Evolutionary conservation across 805 yeast genomes (phyloP).

Genomic region (Sporopachydermia quercuum): DNA sequence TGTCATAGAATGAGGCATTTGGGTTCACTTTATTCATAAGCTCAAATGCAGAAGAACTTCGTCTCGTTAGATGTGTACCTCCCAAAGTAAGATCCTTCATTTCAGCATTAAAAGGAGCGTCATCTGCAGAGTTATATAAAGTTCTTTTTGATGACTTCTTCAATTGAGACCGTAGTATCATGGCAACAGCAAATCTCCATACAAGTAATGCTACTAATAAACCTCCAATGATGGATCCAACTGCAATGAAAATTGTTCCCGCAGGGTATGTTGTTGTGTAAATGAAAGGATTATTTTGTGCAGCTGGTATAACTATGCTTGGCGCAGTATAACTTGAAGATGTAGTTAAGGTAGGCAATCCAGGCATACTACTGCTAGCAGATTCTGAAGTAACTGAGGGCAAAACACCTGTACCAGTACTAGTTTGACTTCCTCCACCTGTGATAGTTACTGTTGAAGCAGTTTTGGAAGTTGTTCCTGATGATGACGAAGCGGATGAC

Average conservation of each 20-base stretch:
- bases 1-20: background rate
- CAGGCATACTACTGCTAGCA: background rate
- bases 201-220: conserved; percentile 33
- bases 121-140: background rate
- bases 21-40: background rate
- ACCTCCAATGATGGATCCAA: conserved; percentile 55
- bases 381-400: background rate
- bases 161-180: background rate
- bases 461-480: background rate
- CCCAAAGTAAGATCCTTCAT: background rate
- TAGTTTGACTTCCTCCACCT: background rate
- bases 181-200: conserved; percentile 37
- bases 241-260: conserved; percentile 76
- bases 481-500: background rate
- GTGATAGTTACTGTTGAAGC: background rate
- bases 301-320: conserved; percentile 40
- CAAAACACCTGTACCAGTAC: background rate
- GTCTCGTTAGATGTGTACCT: background rate
- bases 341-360: background rate
- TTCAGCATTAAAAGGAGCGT: background rate
- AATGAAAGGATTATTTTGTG: conserved; percentile 49
- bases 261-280: conserved; percentile 35
- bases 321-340: conserved; percentile 24
- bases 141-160: background rate
- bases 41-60: background rate